These are phyloP conservation scores for Ceratopteris richardii DNA, from an alignment of 75 land plant species.

Conservation along the genomic window DNA sequence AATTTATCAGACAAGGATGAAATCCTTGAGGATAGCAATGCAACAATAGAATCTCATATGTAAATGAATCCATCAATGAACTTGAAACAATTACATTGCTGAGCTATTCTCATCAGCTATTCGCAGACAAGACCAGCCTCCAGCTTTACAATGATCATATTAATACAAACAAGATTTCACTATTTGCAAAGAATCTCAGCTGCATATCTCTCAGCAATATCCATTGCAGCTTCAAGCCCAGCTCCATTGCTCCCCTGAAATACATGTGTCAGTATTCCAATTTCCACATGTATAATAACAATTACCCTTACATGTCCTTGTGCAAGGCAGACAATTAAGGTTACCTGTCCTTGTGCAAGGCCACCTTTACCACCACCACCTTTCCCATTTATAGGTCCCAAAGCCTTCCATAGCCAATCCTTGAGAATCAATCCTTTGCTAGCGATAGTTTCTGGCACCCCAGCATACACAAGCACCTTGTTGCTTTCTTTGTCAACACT, in stretches of 20 bases:
- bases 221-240: constrained; percentile 44
- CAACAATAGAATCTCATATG: no score
- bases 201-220: constrained; percentile 44
- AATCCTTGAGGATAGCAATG: no score
- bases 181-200: no score
- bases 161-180: no score
- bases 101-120: no score
- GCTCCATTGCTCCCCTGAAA: constrained; percentile 63
- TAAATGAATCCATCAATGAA: no score
- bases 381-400: constrained; percentile 65
- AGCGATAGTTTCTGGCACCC: constrained; percentile 51
- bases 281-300: background rate
- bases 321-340: background rate
- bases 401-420: constrained; percentile 60
- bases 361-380: constrained; percentile 87
- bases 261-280: no score
- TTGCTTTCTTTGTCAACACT: constrained; percentile 66
- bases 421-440: constrained; percentile 36
- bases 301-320: background rate
- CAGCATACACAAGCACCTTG: constrained; percentile 85
- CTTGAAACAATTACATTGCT: no score
- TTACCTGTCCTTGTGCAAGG: constrained; percentile 85
- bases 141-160: no score
- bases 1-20: no score
- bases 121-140: no score